These are phyloP conservation scores for Tricholoma flavovirens DNA, from an alignment of 768 basidiomycete genomes.

Conservation along the genomic window DNA sequence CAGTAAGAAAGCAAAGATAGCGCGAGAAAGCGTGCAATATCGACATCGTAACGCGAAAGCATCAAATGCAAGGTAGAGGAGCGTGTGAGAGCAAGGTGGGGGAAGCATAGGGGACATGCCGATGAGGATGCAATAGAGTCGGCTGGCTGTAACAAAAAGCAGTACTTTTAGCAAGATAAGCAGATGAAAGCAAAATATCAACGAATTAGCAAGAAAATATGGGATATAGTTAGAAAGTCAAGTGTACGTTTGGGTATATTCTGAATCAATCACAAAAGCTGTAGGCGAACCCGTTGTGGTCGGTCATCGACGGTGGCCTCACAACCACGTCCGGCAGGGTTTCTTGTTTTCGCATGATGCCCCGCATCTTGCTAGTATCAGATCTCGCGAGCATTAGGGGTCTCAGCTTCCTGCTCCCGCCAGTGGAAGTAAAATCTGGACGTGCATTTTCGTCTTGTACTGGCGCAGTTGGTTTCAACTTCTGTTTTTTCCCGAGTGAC, in stretches of 20 bases:
- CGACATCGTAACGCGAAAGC: conserved; percentile 7
- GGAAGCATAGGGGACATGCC: conserved; percentile 1
- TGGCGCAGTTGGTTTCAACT: conserved; percentile 24
- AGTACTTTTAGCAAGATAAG: conserved; percentile 3
- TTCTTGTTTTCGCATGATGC: conserved; percentile 48
- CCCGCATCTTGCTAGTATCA: conserved; percentile 60
- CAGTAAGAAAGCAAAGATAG: conserved; percentile 6
- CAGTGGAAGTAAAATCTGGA: conserved; percentile 20
- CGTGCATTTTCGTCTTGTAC: conserved; percentile 37
- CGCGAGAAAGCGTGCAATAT: conserved; percentile 2
- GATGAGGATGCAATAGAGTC: not conserved
- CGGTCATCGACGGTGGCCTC: conserved; percentile 50
- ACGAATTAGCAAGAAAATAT: conserved; percentile 15
- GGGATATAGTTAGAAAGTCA: conserved; percentile 10
- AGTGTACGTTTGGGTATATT: conserved; percentile 15
- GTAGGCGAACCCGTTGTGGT: conserved; percentile 39
- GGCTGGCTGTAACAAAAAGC: conserved; percentile 8
- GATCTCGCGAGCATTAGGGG: conserved; percentile 55
- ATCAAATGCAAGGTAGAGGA: conserved; percentile 5
- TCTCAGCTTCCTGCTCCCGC: conserved; percentile 46
- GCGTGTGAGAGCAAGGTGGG: conserved; percentile 12
- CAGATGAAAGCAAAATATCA: conserved; percentile 12
- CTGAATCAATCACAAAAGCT: conserved; percentile 35
- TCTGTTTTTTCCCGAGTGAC: conserved; percentile 50
- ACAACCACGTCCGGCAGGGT: conserved; percentile 56